Evolutionary conservation across 108 stramenopile species (phyloP).

Genomic region (Phaeodactylum tricornutum): DNA sequence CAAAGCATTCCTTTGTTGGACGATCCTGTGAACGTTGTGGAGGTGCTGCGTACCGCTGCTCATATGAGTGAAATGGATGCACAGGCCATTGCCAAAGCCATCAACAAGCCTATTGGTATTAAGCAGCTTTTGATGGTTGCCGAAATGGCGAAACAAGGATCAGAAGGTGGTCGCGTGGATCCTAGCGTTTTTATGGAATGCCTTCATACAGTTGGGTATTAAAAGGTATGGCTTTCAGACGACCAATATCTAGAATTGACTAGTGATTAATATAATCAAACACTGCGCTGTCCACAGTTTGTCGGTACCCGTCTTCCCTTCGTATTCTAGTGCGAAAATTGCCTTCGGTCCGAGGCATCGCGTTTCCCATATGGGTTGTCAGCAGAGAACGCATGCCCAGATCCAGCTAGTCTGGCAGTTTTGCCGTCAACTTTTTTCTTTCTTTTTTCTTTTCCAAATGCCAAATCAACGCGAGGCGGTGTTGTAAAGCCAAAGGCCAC

Average conservation of each 20-base stretch:
- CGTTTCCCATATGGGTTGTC: slow-evolving; percentile 95
- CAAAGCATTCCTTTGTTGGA: slow-evolving; percentile 81
- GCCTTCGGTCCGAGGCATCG: slow-evolving; percentile 70
- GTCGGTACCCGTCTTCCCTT: no score
- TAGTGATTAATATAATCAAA: neutral
- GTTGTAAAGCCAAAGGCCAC: slow-evolving; percentile 94
- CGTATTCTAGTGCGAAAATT: slow-evolving; percentile 74
- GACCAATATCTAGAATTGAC: neutral
- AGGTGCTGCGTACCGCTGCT: slow-evolving; percentile 80
- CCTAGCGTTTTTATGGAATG: slow-evolving; percentile 92
- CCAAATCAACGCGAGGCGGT: slow-evolving; percentile 94
- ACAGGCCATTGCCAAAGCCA: slow-evolving; percentile 73
- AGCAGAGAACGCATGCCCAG: slow-evolving; percentile 92
- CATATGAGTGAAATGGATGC: slow-evolving; percentile 70
- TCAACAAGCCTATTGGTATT: slow-evolving; percentile 92
- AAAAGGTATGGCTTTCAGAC: neutral
- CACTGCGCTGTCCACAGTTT: no score
- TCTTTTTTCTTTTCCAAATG: slow-evolving; percentile 67
- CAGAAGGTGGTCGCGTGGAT: slow-evolving; percentile 49
- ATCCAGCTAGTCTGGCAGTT: slow-evolving; percentile 20
- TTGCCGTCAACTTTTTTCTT: slow-evolving; percentile 19
- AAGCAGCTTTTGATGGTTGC: slow-evolving; percentile 93
- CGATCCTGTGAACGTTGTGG: slow-evolving; percentile 64
- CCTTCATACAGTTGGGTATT: slow-evolving; percentile 91
- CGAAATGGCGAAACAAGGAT: slow-evolving; percentile 93